Conservation (phyloP, 2,329 filamentous ascomycete genomes). For the Neonectria sp. region DNA sequence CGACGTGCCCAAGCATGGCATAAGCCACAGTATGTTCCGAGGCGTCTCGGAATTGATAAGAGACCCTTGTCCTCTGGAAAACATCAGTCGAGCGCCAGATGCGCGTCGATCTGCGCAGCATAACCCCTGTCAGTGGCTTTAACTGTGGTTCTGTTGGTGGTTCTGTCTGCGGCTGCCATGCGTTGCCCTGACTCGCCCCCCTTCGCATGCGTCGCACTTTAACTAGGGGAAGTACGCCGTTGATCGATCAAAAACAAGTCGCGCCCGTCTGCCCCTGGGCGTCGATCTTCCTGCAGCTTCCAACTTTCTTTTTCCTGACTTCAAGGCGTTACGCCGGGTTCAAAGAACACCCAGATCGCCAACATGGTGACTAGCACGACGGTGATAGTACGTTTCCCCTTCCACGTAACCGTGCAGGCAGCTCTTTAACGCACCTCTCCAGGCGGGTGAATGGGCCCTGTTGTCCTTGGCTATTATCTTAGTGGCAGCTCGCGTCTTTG, state of each 20-base stretch:
- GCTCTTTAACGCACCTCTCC: not conserved
- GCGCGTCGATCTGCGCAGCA: too few relatives aligned
- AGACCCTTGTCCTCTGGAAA: too few relatives aligned
- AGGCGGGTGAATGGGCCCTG: constrained; percentile 24
- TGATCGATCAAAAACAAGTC: not conserved
- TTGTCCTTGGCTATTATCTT: constrained; percentile 17
- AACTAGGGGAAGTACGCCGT: not conserved
- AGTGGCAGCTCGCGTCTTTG: constrained; percentile 18
- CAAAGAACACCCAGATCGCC: too few relatives aligned
- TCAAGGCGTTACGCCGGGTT: not conserved
- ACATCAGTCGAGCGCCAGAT: too few relatives aligned
- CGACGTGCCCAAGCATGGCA: too few relatives aligned
- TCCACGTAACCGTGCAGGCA: not conserved
- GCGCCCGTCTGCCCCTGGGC: not conserved
- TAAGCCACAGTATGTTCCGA: too few relatives aligned
- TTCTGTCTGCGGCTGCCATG: not conserved
- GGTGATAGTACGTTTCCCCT: not conserved
- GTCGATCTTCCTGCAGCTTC: not conserved
- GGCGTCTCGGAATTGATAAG: too few relatives aligned
- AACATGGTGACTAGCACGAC: not conserved
- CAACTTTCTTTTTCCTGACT: not conserved
- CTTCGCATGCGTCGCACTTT: not conserved
- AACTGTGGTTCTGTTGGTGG: not conserved
- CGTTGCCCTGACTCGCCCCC: not conserved
- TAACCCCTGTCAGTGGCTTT: not conserved